Evolutionary conservation across 345 rosid genomes (phyloP).

Genomic region (rapeseed (Brassica napus)): Da-Ae NC_063441.1:19661501-19662000

Average conservation of each 20-base stretch:
- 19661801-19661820: conserved; percentile 50
- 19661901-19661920: background rate
- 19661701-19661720: conserved; percentile 42
- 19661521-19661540: background rate
- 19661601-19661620: background rate
- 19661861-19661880: conserved; percentile 43
- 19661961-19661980: conserved; percentile 32
- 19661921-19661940: conserved; percentile 30
- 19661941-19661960: conserved; percentile 28
- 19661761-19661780: conserved; percentile 2
- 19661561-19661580: background rate
- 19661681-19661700: conserved; percentile 47
- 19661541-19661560: background rate
- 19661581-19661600: background rate
- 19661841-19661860: conserved; percentile 45
- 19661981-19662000: conserved; percentile 28
- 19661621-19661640: background rate
- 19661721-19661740: conserved; percentile 12
- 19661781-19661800: conserved; percentile 45
- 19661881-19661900: conserved; percentile 41
- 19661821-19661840: conserved; percentile 39
- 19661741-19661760: conserved; percentile 3
- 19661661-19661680: background rate
- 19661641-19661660: background rate
- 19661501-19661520: background rate